These are phyloP conservation scores for Protomyces macrosporus DNA, from an alignment of 1,139 yeast species.

Conservation along the genomic window DNA sequence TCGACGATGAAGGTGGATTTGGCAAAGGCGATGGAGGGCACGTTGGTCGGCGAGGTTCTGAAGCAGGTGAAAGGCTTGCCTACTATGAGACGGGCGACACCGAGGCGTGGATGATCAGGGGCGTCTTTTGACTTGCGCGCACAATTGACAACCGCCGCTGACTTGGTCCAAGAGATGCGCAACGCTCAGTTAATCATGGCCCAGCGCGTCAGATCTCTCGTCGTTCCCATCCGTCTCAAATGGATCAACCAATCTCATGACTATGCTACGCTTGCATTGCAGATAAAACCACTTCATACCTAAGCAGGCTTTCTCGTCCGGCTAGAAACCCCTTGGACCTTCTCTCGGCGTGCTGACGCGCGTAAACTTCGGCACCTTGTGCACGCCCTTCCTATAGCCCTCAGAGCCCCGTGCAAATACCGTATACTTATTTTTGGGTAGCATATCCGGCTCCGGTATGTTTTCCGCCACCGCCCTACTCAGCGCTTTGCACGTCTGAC, in stretches of 20 bases:
- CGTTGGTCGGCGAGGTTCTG: not conserved
- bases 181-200: too few relatives aligned
- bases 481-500: constrained; percentile 50
- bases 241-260: too few relatives aligned
- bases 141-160: too few relatives aligned
- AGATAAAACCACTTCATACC: not conserved
- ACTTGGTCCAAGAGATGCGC: too few relatives aligned
- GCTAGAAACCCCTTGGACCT: constrained; percentile 19
- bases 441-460: constrained; percentile 80
- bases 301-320: not conserved
- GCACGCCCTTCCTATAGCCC: constrained; percentile 82
- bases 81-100: not conserved
- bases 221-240: too few relatives aligned
- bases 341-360: constrained; percentile 22
- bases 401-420: constrained; percentile 65
- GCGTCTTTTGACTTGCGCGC: too few relatives aligned
- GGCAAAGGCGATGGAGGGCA: not conserved
- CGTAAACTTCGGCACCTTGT: constrained; percentile 39
- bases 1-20: not conserved
- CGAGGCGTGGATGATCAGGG: not conserved
- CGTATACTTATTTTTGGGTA: constrained; percentile 75
- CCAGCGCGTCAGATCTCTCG: too few relatives aligned
- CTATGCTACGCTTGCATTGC: too few relatives aligned
- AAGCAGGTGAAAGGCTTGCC: not conserved
- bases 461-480: constrained; percentile 52